Percentiles rank a stretch among this genome's conserved stretches.
These are phyloP conservation scores for Backusella tuberculispora DNA, from an alignment of 192 early-diverging fungal genomes.

Conservation along the genomic window DNA sequence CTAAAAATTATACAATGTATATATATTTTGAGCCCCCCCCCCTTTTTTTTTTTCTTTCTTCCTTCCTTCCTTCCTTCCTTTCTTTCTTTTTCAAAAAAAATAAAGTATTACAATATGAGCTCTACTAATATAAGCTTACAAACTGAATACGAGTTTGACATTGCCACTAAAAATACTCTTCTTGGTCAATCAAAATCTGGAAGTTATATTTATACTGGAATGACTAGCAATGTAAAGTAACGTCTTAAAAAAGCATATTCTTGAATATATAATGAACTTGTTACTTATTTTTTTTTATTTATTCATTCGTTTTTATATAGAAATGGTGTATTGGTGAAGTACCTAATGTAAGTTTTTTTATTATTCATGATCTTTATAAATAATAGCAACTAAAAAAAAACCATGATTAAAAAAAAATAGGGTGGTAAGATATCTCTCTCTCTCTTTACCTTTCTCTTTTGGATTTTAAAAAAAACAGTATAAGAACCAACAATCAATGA, in stretches of 20 bases:
- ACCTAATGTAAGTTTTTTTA: conserved; percentile 12
- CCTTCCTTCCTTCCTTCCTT: neutral
- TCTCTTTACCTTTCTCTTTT: too few relatives aligned
- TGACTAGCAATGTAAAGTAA: neutral
- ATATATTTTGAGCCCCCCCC: neutral
- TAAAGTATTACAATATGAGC: neutral
- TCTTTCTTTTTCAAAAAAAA: neutral
- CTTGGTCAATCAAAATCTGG: conserved; percentile 7
- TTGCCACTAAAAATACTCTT: conserved; percentile 17
- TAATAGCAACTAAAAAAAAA: too few relatives aligned
- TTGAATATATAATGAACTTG: neutral
- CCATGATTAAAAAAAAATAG: conserved; percentile 8
- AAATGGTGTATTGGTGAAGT: conserved; percentile 25
- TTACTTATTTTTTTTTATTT: neutral
- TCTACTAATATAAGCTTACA: neutral
- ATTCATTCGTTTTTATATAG: neutral
- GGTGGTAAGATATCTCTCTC: conserved; percentile 17
- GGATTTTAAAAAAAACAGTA: too few relatives aligned
- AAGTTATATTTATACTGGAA: conserved; percentile 21
- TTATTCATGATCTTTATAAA: neutral
- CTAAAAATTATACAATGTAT: neutral
- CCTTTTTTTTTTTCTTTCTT: neutral
- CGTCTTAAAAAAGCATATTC: neutral
- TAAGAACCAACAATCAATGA: neutral
- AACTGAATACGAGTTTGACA: conserved; percentile 27